phyloP scores from a whole-genome alignment of 495 filamentous ascomycete genomes.

The Trichoderma orchidacearum region DNA sequence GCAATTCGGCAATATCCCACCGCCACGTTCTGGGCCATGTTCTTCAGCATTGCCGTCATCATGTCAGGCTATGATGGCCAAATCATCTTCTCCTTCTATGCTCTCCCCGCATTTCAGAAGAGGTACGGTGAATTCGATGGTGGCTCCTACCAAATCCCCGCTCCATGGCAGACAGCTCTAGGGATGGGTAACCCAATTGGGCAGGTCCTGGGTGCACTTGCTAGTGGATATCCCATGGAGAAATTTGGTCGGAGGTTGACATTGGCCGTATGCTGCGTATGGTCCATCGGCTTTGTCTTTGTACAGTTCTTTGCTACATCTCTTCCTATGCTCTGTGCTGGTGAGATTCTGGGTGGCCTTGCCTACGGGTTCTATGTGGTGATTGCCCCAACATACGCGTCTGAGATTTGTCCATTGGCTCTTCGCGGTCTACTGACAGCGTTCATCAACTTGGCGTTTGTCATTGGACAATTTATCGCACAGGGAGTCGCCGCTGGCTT shows the following conservation, averaged over 20 bases:
- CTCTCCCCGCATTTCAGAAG: conserved; percentile 34
- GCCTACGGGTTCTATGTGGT: conserved; percentile 54
- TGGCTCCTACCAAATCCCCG: conserved; percentile 35
- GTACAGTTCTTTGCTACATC: conserved; percentile 48
- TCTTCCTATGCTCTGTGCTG: conserved; percentile 45
- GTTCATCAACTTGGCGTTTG: conserved; percentile 60
- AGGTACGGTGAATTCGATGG: conserved; percentile 36
- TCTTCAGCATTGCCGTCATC: conserved; percentile 35
- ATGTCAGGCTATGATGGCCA: conserved; percentile 45
- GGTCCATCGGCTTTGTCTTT: conserved; percentile 36
- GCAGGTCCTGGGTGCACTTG: conserved; percentile 40
- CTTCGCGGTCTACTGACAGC: conserved; percentile 51
- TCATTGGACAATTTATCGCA: conserved; percentile 50
- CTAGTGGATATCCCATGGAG: conserved; percentile 50
- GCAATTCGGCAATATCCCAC: conserved; percentile 30
- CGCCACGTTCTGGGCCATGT: conserved; percentile 34
- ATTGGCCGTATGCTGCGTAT: conserved; percentile 35
- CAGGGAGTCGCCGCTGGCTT: conserved; percentile 44
- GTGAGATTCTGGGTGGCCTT: conserved; percentile 57
- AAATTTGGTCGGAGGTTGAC: conserved; percentile 39
- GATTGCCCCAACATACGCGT: conserved; percentile 39
- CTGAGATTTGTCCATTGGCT: conserved; percentile 41
- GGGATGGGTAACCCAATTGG: conserved; percentile 25
- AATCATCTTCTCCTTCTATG: conserved; percentile 27
- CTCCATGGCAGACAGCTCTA: conserved; percentile 24